phyloP scores from a whole-genome alignment of 768 basidiomycete genomes.

The Mycena galopus region DNA sequence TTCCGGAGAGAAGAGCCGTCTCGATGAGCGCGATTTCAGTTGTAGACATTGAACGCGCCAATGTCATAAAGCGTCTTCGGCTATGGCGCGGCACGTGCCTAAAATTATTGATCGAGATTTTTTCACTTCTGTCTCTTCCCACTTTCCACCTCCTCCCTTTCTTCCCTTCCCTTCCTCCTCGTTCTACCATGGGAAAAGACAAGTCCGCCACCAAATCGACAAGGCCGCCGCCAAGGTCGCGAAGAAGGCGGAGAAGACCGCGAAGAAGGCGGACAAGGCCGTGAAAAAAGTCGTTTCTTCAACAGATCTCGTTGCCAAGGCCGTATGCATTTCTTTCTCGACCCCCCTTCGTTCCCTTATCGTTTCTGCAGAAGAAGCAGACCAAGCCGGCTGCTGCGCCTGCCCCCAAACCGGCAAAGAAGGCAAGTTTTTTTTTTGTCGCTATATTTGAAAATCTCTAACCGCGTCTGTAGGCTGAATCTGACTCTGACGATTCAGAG shows the following conservation, averaged over 20 bases:
- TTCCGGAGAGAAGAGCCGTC: conserved; percentile 68
- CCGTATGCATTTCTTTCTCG: conserved; percentile 30
- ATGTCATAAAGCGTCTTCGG: background rate
- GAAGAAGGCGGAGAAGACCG: conserved; percentile 57
- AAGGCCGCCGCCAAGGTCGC: conserved; percentile 33
- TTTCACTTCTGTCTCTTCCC: conserved; percentile 9
- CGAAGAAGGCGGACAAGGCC: conserved; percentile 43
- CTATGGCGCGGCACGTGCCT: no score
- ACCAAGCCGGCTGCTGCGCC: conserved; percentile 14
- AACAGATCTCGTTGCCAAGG: conserved; percentile 40
- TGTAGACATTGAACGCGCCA: no score
- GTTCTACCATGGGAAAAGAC: conserved; percentile 58
- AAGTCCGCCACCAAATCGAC: conserved; percentile 31
- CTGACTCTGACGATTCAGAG: conserved; percentile 60
- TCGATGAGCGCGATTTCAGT: conserved; percentile 52
- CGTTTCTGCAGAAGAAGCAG: conserved; percentile 30
- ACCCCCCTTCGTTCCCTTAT: conserved; percentile 1
- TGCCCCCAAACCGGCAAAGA: conserved; percentile 40
- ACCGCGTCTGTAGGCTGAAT: conserved; percentile 31
- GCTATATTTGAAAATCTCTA: background rate
- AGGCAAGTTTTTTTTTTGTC: conserved; percentile 29
- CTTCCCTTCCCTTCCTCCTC: conserved; percentile 30
- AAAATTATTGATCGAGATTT: background rate
- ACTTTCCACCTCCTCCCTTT: conserved; percentile 13
- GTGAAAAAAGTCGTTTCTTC: conserved; percentile 46